These are phyloP conservation scores for Exophiala bonariae DNA, from an alignment of 2,329 filamentous ascomycete genomes.

Conservation along the genomic window DNA sequence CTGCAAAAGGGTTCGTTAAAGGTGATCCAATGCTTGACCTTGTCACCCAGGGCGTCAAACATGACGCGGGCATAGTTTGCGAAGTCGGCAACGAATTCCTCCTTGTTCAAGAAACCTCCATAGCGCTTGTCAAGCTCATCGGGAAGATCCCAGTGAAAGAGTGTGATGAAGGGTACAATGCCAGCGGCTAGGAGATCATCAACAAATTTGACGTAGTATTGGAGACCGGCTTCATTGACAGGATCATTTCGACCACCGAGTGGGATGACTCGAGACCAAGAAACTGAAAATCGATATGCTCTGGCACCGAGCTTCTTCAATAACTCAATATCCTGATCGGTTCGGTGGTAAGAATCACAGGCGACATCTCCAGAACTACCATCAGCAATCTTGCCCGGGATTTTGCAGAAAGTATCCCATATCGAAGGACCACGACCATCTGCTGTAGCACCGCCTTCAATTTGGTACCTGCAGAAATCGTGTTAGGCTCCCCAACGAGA, in stretches of 20 bases:
- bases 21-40: conserved; percentile 85
- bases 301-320: conserved; percentile 72
- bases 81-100: conserved; percentile 80
- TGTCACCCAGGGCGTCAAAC: conserved; percentile 70
- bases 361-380: conserved; percentile 73
- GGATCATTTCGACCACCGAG: conserved; percentile 81
- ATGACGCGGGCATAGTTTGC: conserved; percentile 74
- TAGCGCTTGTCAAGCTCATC: conserved; percentile 77
- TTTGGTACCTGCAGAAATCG: conserved; percentile 67
- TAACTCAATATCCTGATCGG: conserved; percentile 72
- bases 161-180: conserved; percentile 77
- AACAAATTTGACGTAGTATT: conserved; percentile 76
- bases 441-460: conserved; percentile 73
- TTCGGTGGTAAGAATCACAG: conserved; percentile 85
- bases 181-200: conserved; percentile 74
- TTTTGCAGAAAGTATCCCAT: conserved; percentile 86
- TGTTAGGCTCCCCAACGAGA: not conserved
- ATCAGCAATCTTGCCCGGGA: conserved; percentile 79
- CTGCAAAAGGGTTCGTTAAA: conserved; percentile 91
- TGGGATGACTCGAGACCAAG: conserved; percentile 81
- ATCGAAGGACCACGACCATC: conserved; percentile 81
- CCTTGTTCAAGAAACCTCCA: conserved; percentile 75
- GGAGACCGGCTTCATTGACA: conserved; percentile 73
- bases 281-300: conserved; percentile 81
- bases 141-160: conserved; percentile 88